Percentiles rank a stretch among this genome's conserved stretches.
phyloP scores from a whole-genome alignment of 129 eudicot species.

The Flaveria bidentis region DNA sequence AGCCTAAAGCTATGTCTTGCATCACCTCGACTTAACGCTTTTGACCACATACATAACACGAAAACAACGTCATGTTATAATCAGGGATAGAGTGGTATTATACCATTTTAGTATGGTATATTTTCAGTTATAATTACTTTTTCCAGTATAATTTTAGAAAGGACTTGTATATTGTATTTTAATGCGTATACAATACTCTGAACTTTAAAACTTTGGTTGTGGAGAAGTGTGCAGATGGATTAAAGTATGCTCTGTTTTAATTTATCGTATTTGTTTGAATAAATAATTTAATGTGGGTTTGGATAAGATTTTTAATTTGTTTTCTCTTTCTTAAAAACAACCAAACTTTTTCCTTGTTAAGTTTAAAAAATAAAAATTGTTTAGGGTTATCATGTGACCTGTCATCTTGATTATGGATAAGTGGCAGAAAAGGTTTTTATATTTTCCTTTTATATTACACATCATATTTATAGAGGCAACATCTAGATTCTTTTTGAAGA shows the following conservation, averaged over 20 bases:
- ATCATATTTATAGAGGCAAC: too few species aligned
- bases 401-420: conserved; percentile 29
- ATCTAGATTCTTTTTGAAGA: too few species aligned
- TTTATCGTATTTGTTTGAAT: background rate
- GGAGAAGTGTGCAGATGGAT: conserved; percentile 23
- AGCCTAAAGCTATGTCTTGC: too few species aligned
- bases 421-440: conserved; percentile 3
- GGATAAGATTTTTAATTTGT: conserved; percentile 31
- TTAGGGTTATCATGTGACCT: conserved; percentile 30
- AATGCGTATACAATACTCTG: conserved; percentile 10
- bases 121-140: background rate
- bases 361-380: conserved; percentile 1
- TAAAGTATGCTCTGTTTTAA: conserved; percentile 2
- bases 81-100: background rate
- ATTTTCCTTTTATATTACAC: background rate
- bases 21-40: too few species aligned
- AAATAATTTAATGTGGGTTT: conserved; percentile 15
- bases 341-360: conserved; percentile 11
- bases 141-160: background rate
- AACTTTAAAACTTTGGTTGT: conserved; percentile 2
- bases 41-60: too few species aligned
- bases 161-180: conserved; percentile 10
- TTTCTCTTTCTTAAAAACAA: background rate
- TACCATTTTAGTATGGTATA: too few species aligned
- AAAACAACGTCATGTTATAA: too few species aligned